Evolutionary conservation across 129 eudicot genomes (phyloP), one percentile per base, ranked within the genome.

Genomic region (Flaveria robusta): DNA sequence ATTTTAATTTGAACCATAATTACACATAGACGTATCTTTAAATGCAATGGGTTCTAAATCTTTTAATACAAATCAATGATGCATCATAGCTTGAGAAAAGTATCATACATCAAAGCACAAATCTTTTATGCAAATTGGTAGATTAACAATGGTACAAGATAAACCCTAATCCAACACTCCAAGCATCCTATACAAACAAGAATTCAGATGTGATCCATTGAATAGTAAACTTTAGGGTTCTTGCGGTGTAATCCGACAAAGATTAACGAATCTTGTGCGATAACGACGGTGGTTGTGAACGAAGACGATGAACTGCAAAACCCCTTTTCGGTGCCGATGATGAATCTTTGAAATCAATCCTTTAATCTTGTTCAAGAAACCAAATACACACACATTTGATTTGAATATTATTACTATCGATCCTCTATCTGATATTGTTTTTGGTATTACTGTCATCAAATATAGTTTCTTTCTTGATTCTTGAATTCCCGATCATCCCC

Each of bases 251-350:
- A 69, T 13, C 47, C 13, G 69, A 7, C 54, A 67, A 68, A 77
- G 62, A n/a, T 10, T 13, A 7, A 77, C 69, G 70, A 56, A 12
- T 26, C 29, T 18, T 68, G 8, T 68, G 76, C 49, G 58, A 56
- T 56, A 68, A 11, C 4, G 69, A 26, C 47, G 26, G 69, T 56
- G 51, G 26, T 68, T 7, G 39, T 37, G 74, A 51, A 16, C 64
- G 26, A 54, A 26, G 52, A 65, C 16, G 75, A 77, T 77, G 52
- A 77, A 68, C 75, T 43, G 9, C 39, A 50, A 75, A 64, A 64
- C 72, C 72, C 63, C 63, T 64, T 47, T 24, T 74, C 15, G 79
- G 49, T 74, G 79, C 71, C 79, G 71, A 45, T 60, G 71, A 63
- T 67, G 49, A 51, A 60, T 42, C 10, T 74, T 5, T 22, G 69